Evolutionary conservation across 805 yeast genomes (phyloP).

Genomic region (Yarrowia deformans): DNA sequence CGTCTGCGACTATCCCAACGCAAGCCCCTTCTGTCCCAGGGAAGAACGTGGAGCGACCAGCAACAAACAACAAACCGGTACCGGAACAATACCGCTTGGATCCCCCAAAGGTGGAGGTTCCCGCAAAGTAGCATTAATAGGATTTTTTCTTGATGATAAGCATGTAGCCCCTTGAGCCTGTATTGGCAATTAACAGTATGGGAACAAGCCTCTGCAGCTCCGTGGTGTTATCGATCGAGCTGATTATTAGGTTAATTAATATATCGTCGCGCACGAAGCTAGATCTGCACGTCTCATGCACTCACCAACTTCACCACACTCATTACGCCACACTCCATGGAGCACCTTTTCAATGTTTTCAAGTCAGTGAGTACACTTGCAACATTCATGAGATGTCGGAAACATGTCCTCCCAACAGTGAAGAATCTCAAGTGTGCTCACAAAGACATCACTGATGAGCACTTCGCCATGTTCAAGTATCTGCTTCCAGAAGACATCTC

Average conservation of each 20-base stretch:
- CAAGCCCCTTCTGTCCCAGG: slow-evolving; percentile 2
- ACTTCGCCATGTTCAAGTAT: slow-evolving; percentile 67
- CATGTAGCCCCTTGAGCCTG: no score
- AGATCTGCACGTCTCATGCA: slow-evolving; percentile 13
- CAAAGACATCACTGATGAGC: slow-evolving; percentile 50
- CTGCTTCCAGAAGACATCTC: slow-evolving; percentile 73
- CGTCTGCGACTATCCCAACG: background rate
- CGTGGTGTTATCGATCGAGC: no score
- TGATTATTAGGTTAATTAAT: no score
- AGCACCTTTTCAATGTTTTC: slow-evolving; percentile 25
- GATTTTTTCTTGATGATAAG: background rate
- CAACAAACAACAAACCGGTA: background rate
- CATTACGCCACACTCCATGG: slow-evolving; percentile 29
- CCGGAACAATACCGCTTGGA: slow-evolving; percentile 20
- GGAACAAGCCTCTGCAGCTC: no score
- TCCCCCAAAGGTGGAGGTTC: slow-evolving; percentile 33
- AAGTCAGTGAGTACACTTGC: slow-evolving; percentile 29
- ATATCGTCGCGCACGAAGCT: background rate
- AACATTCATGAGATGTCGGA: slow-evolving; percentile 28
- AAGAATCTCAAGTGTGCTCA: slow-evolving; percentile 12
- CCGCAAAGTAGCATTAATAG: slow-evolving; percentile 35
- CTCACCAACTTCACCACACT: background rate
- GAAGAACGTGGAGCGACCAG: slow-evolving; percentile 6
- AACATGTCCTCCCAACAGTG: slow-evolving; percentile 31
- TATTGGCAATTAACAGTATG: background rate